Conservation (phyloP, 2,329 filamentous ascomycete genomes). For the Ceratocystis alfenasii region DNA sequence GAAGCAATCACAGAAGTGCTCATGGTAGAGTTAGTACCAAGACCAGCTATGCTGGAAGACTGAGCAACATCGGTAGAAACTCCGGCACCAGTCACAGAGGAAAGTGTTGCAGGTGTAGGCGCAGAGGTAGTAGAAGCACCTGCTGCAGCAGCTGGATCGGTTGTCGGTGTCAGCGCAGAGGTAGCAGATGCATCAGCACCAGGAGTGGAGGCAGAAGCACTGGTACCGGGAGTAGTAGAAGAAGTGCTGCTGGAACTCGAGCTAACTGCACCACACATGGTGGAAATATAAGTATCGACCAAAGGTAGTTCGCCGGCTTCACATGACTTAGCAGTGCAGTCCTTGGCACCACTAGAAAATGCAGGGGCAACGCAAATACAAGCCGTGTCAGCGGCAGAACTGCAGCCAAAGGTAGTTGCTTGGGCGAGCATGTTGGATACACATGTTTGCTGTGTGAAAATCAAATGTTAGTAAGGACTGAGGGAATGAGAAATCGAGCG, state of each 20-base stretch:
- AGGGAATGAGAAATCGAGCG: background rate
- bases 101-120: background rate
- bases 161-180: background rate
- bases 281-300: conserved; percentile 26
- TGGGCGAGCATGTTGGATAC: conserved; percentile 20
- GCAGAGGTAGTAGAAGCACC: background rate
- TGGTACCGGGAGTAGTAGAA: conserved; percentile 10
- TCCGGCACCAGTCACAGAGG: conserved; percentile 2
- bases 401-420: conserved; percentile 17
- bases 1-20: conserved; percentile 13
- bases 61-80: conserved; percentile 4
- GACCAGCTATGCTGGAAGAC: background rate
- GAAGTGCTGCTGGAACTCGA: conserved; percentile 8
- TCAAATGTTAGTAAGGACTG: background rate
- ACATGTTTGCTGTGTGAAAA: conserved; percentile 20
- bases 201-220: conserved; percentile 2
- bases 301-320: conserved; percentile 26
- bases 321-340: conserved; percentile 30
- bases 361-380: conserved; percentile 34
- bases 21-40: conserved; percentile 21
- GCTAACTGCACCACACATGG: conserved; percentile 26
- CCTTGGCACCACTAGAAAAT: conserved; percentile 31
- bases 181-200: background rate
- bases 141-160: conserved; percentile 2
- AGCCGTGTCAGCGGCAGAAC: conserved; percentile 26